Evolutionary conservation across 345 rosid species (phyloP).

Genomic region (Eucalyptus shirleyi): DNA sequence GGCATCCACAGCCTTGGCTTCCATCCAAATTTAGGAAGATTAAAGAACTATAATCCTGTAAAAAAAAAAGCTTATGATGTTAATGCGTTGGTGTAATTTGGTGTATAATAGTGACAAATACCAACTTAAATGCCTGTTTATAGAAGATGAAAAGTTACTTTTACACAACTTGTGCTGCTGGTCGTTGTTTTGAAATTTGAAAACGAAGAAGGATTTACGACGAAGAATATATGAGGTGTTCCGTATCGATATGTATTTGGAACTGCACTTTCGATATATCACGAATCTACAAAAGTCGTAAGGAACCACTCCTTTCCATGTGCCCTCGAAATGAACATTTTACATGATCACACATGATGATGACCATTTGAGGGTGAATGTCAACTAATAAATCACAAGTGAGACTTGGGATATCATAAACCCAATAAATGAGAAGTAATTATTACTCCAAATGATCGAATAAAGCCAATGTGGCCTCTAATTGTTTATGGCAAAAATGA

Average conservation of each 20-base stretch:
- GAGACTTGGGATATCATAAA: neutral
- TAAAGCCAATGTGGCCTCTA: neutral
- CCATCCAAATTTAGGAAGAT: neutral
- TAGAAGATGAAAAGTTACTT: neutral
- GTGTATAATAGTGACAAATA: too few relatives aligned
- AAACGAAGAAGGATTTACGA: too few relatives aligned
- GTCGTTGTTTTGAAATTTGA: neutral
- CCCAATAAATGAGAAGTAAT: neutral
- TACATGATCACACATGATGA: accelerated
- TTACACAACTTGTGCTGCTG: neutral
- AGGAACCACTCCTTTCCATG: neutral
- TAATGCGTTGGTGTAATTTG: neutral
- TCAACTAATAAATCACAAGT: neutral
- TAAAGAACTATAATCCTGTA: neutral
- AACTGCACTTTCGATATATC: neutral
- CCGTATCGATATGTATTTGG: too few relatives aligned
- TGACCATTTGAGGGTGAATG: neutral
- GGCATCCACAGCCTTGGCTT: neutral
- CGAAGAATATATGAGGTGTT: neutral
- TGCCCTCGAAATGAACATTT: accelerated
- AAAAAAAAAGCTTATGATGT: neutral
- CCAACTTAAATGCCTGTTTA: neutral
- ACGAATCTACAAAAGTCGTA: neutral
- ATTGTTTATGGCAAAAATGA: accelerated
- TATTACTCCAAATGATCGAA: accelerated